Evolutionary conservation across 495 filamentous ascomycete genomes (phyloP), one percentile per base, ranked within the genome.

Genomic region (Aspergillus leporis): DNA sequence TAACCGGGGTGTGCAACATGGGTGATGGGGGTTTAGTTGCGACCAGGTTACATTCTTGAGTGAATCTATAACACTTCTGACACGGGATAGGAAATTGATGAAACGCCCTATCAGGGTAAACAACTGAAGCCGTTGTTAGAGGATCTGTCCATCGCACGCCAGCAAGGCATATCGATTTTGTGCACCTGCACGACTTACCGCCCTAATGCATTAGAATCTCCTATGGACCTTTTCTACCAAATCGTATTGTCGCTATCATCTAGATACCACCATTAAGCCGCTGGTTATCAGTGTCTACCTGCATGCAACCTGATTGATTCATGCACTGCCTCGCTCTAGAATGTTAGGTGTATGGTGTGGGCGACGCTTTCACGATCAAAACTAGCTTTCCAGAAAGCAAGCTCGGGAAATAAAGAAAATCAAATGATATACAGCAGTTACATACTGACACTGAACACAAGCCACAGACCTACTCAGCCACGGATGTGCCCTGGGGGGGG

Each of bases 1-100:
- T 59, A 53, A 51, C 50, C 57, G 57, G 48, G 50, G 32, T 38
- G 5, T 19, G 32, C 19, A 49, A 9, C 19, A n/a, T 23, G 16
- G 2, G 16, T 40, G 3, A 40, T 13, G 2, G 40, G 13, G n/a
- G 14, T 43, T n/a, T 47, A 21, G 43, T 14, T 47, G 43, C 21
- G 7, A 47, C 43, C 8, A 23, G 19, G 43, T 47, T 23, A 23
- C 19, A 47, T 23, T 47, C 19, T 21, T 22, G 43, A 23, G 43
- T 47, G 43, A 47, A 30, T 14, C 49, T 28, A 38, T 3, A 38
- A 40, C 51, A 23, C 36, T 1, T 25, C 25, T 41, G 21, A 54
- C 51, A 54, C 36, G 32, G 34, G 32, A 41, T n/a, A 23, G 19
- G 1, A 54, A 36, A 12, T 8, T 43, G 25, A 21, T 54, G 51